Evolutionary conservation across 2,329 filamentous ascomycete species (phyloP).

Genomic region (Fusarium secorum): DNA sequence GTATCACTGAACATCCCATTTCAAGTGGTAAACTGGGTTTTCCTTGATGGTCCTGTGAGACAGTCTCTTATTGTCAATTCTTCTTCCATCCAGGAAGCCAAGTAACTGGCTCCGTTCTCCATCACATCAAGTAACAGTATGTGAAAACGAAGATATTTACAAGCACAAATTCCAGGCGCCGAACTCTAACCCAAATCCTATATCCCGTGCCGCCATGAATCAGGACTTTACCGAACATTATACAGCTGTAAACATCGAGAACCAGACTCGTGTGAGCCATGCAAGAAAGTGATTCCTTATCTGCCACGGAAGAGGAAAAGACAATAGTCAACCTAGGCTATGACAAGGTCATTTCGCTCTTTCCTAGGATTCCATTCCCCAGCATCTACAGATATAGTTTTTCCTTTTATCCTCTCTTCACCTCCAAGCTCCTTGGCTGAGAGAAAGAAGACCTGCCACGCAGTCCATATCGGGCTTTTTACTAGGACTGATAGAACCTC

Average conservation of each 20-base stretch:
- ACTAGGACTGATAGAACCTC: slow-evolving; percentile 68
- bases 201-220: slow-evolving; percentile 12
- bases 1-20: neutral
- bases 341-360: slow-evolving; percentile 21
- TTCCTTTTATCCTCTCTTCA: slow-evolving; percentile 41
- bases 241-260: slow-evolving; percentile 19
- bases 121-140: slow-evolving; percentile 21
- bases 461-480: slow-evolving; percentile 87
- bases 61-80: slow-evolving; percentile 14
- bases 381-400: slow-evolving; percentile 1
- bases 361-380: slow-evolving; percentile 16
- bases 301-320: slow-evolving; percentile 16
- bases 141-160: slow-evolving; percentile 38
- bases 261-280: slow-evolving; percentile 23
- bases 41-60: slow-evolving; percentile 1
- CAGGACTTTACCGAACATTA: slow-evolving; percentile 32
- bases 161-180: slow-evolving; percentile 32
- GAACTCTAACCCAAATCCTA: slow-evolving; percentile 10
- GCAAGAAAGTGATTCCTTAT: slow-evolving; percentile 28
- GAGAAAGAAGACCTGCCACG: slow-evolving; percentile 84
- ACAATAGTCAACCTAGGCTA: slow-evolving; percentile 21
- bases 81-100: slow-evolving; percentile 31
- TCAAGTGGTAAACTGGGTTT: neutral
- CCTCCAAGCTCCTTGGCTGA: slow-evolving; percentile 93
- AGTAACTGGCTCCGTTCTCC: slow-evolving; percentile 5